These are phyloP conservation scores for Cytospora schulzeri DNA, from an alignment of 2,329 filamentous ascomycete species.

Conservation along the genomic window DNA sequence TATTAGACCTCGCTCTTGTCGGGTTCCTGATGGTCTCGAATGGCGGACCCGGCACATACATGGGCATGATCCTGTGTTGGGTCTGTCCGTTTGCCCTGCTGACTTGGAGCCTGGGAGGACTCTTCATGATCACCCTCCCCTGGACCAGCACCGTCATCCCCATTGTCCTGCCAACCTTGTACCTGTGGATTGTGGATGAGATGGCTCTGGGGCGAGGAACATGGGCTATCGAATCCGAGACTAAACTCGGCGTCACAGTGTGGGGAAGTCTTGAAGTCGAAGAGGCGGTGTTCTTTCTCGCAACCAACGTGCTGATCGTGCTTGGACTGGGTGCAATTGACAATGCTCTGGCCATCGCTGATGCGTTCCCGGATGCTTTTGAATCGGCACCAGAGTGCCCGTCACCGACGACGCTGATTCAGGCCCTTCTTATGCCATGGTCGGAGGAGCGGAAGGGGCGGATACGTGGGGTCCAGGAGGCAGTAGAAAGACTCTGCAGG, in stretches of 20 bases:
- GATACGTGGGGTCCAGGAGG: slow-evolving; percentile 60
- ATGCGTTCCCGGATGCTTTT: slow-evolving; percentile 63
- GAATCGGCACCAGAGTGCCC: slow-evolving; percentile 50
- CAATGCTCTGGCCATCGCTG: slow-evolving; percentile 65
- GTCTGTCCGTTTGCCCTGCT: slow-evolving; percentile 66
- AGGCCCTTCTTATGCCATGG: slow-evolving; percentile 50
- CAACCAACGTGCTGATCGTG: slow-evolving; percentile 70
- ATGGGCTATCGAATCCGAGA: slow-evolving; percentile 70
- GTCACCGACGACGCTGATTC: slow-evolving; percentile 52
- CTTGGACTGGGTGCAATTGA: slow-evolving; percentile 71
- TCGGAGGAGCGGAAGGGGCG: slow-evolving; percentile 58
- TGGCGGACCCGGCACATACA: slow-evolving; percentile 59
- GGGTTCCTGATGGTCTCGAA: slow-evolving; percentile 49
- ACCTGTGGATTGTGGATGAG: slow-evolving; percentile 74
- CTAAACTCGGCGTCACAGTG: slow-evolving; percentile 64
- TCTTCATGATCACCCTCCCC: slow-evolving; percentile 64
- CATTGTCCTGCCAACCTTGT: slow-evolving; percentile 65
- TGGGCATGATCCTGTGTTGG: slow-evolving; percentile 72
- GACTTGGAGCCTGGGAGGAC: slow-evolving; percentile 64
- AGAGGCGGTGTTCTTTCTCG: slow-evolving; percentile 73
- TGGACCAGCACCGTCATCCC: slow-evolving; percentile 58
- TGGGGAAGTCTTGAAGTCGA: slow-evolving; percentile 71
- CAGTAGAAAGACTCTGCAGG: slow-evolving; percentile 56
- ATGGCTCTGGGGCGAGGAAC: slow-evolving; percentile 67
- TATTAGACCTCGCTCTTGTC: slow-evolving; percentile 46